Base-by-base conservation (phyloP, 2,329 filamentous ascomycete species). In the Clarireedia paspali region DNA sequence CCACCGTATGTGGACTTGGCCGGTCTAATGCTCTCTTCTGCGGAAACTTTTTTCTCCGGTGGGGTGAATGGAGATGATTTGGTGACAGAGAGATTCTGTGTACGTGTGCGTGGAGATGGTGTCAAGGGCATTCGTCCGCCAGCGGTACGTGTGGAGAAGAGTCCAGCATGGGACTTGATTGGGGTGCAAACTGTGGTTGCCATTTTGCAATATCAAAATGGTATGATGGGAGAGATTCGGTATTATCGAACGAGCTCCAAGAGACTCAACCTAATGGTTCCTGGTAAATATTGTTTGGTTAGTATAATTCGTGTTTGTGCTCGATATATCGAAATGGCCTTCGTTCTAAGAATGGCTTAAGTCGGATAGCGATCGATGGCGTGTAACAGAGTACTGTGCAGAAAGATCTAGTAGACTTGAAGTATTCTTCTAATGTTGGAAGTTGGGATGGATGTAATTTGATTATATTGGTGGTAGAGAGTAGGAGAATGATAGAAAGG, bases 71-170 rank as follows among this genome's bases (percentile, higher is more conserved):
- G 88, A n/a, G 88, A 91, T 12, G 84, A 83, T 70, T 81, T 78
- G 57, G 80, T 81, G 62, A 74, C 62, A 12, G 78, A 73, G 54
- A 75, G 73, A 49, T 75, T 77, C 34, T 76, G 73, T 36, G 77
- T 76, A 62, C 84, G 82, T 60, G 78, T 75, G 64, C 85, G 83
- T 57, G 94, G 94, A 57, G 92, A 97, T 34, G 94, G 92, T 4
- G 92, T 96, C 70, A 99, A 77, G 66, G 94, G 91, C 80, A 95
- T 91, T 60, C 94, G 89, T 71, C 91, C 91, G 75, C 92, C 91
- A 73, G 91, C 94, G 71, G 91, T 94, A 72, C 91, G 91, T 65
- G 89, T 84, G 64, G 87, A 91, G 78, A 97, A 96, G 68, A 96
- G 82, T 58, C 91, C 90, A 75, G 88, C 85, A 74, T 96, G 92